A percentile compares a stretch with the other conserved stretches of the same genome.
phyloP scores from a whole-genome alignment of 2,329 filamentous ascomycete genomes.

The Rhinocladiella similis region DNA sequence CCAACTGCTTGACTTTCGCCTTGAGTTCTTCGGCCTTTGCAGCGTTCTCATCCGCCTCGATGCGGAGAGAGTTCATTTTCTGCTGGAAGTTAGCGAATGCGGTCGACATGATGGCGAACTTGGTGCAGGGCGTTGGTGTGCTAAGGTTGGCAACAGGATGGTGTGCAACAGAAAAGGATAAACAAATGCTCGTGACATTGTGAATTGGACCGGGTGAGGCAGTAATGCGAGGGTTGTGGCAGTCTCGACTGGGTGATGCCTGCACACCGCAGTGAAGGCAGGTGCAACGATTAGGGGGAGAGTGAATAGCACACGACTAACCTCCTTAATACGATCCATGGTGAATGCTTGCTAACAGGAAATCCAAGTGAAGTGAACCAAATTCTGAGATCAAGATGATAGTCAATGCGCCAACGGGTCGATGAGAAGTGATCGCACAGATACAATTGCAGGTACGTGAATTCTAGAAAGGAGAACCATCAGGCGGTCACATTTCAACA shows the following conservation, averaged over 20 bases:
- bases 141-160: slow-evolving; percentile 30
- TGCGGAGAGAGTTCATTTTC: slow-evolving; percentile 94
- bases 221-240: slow-evolving; percentile 5
- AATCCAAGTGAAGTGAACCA: not conserved
- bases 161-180: slow-evolving; percentile 11
- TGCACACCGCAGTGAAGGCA: slow-evolving; percentile 34
- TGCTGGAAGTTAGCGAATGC: slow-evolving; percentile 44
- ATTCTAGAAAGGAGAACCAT: slow-evolving; percentile 9
- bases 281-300: slow-evolving; percentile 14
- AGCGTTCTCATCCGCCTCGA: slow-evolving; percentile 85
- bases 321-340: slow-evolving; percentile 91
- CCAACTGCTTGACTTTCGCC: slow-evolving; percentile 80
- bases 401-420: not conserved
- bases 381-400: not conserved
- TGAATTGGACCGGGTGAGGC: slow-evolving; percentile 9
- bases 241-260: slow-evolving; percentile 19
- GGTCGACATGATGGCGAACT: slow-evolving; percentile 20
- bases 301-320: slow-evolving; percentile 49
- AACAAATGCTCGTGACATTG: not conserved
- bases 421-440: not conserved
- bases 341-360: slow-evolving; percentile 33
- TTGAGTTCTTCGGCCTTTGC: slow-evolving; percentile 85
- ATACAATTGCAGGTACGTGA: not conserved
- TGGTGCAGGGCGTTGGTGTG: slow-evolving; percentile 26
- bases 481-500: slow-evolving; percentile 21